Conservation (phyloP, 805 yeast species). For the Monosporozyma unispora region DNA sequence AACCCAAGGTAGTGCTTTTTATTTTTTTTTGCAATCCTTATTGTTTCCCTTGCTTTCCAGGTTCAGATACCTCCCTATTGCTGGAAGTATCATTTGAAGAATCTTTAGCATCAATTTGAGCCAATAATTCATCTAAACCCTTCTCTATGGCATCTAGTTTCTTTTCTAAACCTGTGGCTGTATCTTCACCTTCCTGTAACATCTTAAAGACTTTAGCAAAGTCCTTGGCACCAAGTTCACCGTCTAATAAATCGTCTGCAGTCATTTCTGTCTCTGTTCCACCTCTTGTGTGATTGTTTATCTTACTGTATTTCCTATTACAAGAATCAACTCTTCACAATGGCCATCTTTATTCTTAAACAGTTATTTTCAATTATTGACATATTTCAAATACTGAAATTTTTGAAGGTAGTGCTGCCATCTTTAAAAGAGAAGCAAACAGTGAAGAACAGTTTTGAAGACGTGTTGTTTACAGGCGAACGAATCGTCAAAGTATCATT, state of each 20-base stretch:
- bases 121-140: constrained; percentile 33
- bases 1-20: no score
- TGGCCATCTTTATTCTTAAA: neutral
- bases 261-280: neutral
- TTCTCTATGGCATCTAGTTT: constrained; percentile 49
- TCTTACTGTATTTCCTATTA: neutral
- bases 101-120: constrained; percentile 2
- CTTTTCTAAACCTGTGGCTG: constrained; percentile 40
- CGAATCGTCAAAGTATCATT: neutral
- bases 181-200: constrained; percentile 58
- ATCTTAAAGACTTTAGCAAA: constrained; percentile 48
- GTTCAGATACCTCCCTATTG: neutral
- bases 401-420: neutral
- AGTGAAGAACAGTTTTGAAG: neutral
- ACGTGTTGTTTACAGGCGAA: neutral
- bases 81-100: no score
- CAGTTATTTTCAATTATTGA: neutral
- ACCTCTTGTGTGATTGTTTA: neutral
- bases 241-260: constrained; percentile 20
- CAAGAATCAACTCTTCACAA: neutral
- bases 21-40: neutral
- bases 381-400: neutral
- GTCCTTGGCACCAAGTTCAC: constrained; percentile 54
- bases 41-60: neutral
- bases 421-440: neutral